Conservation (phyloP, 345 rosid species). For the Ceriops zippeliana region DNA sequence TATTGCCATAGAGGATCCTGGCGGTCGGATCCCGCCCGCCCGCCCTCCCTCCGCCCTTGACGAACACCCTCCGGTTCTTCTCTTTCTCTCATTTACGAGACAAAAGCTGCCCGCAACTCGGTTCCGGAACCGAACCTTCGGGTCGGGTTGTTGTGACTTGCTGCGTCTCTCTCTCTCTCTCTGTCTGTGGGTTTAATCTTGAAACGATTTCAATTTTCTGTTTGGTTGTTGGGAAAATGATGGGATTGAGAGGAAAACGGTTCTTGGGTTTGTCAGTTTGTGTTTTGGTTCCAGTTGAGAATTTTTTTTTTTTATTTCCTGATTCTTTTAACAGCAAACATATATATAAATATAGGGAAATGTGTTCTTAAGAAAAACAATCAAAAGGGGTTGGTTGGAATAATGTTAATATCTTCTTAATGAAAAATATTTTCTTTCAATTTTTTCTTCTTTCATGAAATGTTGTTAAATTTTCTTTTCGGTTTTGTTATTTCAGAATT, state of each 20-base stretch:
- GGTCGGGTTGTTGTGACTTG: conserved; percentile 23
- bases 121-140: conserved; percentile 6
- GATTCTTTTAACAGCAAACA: not conserved
- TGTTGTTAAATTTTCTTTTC: not conserved
- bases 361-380: too few relatives aligned
- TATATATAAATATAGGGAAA: too few relatives aligned
- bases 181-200: conserved; percentile 13
- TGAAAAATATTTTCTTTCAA: not conserved
- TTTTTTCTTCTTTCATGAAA: conserved; percentile 1
- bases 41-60: too few relatives aligned
- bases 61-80: too few relatives aligned
- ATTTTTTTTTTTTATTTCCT: not conserved
- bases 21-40: not conserved
- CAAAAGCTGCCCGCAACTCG: too few relatives aligned
- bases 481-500: conserved; percentile 30
- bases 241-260: conserved; percentile 1
- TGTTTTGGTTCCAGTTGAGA: conserved; percentile 3
- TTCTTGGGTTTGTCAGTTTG: conserved; percentile 5
- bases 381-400: too few relatives aligned
- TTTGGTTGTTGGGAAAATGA: conserved; percentile 21
- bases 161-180: not conserved
- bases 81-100: too few relatives aligned
- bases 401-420: too few relatives aligned
- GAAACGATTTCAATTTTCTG: not conserved
- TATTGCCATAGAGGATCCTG: conserved; percentile 20